These are phyloP conservation scores for Neurospora sp. DNA, from an alignment of 2,329 filamentous ascomycete species.

Conservation along the genomic window DNA sequence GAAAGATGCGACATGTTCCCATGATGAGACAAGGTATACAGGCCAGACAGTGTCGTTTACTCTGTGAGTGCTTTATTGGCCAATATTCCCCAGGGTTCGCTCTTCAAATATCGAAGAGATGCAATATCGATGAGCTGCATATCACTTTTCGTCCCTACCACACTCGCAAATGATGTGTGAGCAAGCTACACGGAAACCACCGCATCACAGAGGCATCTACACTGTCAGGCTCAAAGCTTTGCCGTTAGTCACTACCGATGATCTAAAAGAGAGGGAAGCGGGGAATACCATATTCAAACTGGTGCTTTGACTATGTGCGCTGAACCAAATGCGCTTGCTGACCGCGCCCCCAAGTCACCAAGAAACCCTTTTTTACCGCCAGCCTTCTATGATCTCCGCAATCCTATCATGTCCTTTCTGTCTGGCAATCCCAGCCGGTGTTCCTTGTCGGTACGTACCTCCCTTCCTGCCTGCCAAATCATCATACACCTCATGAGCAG, in stretches of 20 bases:
- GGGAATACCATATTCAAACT: not conserved
- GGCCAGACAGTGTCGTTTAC: not conserved
- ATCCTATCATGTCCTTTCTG: constrained; percentile 10
- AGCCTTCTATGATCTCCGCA: not conserved
- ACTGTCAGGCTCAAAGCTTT: not conserved
- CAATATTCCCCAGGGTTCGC: not conserved
- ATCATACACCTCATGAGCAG: constrained; percentile 17
- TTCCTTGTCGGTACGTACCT: constrained; percentile 17
- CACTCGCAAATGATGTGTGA: not conserved
- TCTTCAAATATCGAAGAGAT: not conserved
- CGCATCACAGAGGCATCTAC: not conserved
- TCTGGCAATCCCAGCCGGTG: constrained; percentile 16
- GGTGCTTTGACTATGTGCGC: not conserved
- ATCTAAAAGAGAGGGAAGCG: not conserved
- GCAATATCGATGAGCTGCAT: not conserved
- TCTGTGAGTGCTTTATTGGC: not conserved
- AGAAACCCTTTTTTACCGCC: not conserved
- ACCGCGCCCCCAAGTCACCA: not conserved
- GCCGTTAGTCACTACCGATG: not conserved
- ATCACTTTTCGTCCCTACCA: not conserved
- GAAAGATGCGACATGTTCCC: not conserved
- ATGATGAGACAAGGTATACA: not conserved
- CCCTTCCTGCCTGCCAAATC: constrained; percentile 11
- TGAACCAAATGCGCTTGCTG: not conserved
- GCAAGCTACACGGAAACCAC: not conserved